Conservation (phyloP, 2,329 filamentous ascomycete species). For the Colletotrichum scovillei region DNA sequence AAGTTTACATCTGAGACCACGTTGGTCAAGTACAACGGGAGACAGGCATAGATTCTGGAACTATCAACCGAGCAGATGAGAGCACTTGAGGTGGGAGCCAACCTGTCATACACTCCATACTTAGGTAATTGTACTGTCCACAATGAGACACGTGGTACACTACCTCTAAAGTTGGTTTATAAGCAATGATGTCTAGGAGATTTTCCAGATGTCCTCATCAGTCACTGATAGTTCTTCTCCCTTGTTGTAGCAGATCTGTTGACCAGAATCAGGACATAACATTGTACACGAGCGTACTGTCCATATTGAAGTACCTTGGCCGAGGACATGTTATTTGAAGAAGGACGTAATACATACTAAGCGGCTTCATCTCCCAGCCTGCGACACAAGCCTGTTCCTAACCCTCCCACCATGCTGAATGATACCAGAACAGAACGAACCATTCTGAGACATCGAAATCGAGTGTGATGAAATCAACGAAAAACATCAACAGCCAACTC, state of each 20-base stretch:
- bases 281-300: too few species aligned
- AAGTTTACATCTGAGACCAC: not conserved
- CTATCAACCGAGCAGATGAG: not conserved
- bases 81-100: not conserved
- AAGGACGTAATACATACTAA: too few species aligned
- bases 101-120: not conserved
- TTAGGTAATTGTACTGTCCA: not conserved
- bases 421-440: not conserved
- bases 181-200: not conserved
- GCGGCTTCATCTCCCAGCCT: not conserved
- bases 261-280: too few species aligned
- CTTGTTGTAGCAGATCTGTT: not conserved
- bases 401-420: not conserved
- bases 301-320: not conserved
- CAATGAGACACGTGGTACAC: not conserved
- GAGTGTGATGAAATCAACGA: not conserved
- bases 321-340: not conserved
- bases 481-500: not conserved
- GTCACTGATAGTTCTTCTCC: not conserved
- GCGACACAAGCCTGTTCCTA: fast-evolving
- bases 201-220: not conserved
- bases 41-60: not conserved
- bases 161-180: not conserved
- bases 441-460: not conserved
- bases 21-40: not conserved